Evolutionary conservation across 2,329 filamentous ascomycete species (phyloP), one percentile per base, ranked within the genome.

Genomic region (Cladosporium oxysporum): DNA sequence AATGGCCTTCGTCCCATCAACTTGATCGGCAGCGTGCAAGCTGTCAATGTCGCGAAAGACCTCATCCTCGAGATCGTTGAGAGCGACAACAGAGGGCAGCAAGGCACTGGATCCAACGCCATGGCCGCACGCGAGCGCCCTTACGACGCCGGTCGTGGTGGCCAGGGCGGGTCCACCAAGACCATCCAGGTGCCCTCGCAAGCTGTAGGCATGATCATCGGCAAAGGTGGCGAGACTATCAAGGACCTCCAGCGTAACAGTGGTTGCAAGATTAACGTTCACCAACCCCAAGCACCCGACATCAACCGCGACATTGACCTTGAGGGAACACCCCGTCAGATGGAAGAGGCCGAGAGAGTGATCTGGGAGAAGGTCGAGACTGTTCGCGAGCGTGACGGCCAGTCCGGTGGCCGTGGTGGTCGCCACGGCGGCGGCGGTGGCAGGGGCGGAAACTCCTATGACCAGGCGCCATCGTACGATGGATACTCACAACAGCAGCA

Each of bases 121-220:
- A 68, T 68, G 31, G 67, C 68, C 41, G 60, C 67, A 49, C 71
- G 73, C 29, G 73, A 76, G 53, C 72, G 79, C 58, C 74, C 72
- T 16, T 73, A 69, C 52, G 72, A 75, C 58, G 81, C 77, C 65
- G 79, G 81, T 67, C 81, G 83, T 66, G 81, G 81, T 23, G 80
- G 79, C 3, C 90, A 91, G 71, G 76, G 78, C 37, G 64, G 58
- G 10, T 62, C 58, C 33, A 94, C 93, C 81, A 85, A 97, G 74
- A 89, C 88, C 49, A 92, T 97, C 69, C 89, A 88, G 71, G 92
- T 97, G 11, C 93, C 93, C 14, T 94, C 92, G 26, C 93, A 97
- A 76, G 91, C 93, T 6, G 93, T 97, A 64, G 93, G 93, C 67
- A 97, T 97, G 93, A 96, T 97, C 70, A 97, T 97, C 68, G 93